Evolutionary conservation across 345 rosid genomes (phyloP).

Genomic region (Eucalyptus viminalis): DNA sequence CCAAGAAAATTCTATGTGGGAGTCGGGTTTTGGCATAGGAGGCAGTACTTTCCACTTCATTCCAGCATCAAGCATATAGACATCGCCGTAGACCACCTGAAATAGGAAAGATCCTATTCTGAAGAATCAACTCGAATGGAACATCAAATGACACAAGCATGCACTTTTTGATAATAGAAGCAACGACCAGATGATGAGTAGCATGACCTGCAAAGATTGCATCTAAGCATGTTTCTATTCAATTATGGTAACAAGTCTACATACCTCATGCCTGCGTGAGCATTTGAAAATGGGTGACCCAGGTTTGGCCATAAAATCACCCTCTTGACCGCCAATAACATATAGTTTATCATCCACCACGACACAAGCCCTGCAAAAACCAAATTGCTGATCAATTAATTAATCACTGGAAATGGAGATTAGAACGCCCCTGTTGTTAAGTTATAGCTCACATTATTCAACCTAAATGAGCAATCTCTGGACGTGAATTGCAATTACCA

Average conservation of each 20-base stretch:
- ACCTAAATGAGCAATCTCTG: neutral
- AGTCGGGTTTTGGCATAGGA: constrained; percentile 73
- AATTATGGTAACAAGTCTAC: neutral
- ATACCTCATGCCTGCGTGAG: constrained; percentile 78
- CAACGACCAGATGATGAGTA: neutral
- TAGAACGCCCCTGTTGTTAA: neutral
- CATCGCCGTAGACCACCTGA: constrained; percentile 66
- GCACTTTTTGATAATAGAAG: neutral
- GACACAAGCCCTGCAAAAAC: constrained; percentile 45
- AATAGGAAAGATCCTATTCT: neutral
- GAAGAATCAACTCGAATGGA: neutral
- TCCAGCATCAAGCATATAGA: constrained; percentile 66
- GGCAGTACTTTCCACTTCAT: constrained; percentile 68
- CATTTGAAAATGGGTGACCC: constrained; percentile 80
- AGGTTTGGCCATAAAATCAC: constrained; percentile 87
- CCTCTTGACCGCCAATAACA: constrained; percentile 86
- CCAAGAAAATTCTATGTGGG: constrained; percentile 85
- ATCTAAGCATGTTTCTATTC: neutral
- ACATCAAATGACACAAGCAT: neutral
- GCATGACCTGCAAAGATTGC: neutral
- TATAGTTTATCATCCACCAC: constrained; percentile 34
- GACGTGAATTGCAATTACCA: neutral
- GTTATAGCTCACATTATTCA: neutral
- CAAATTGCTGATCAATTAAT: neutral
- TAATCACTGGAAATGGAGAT: neutral